phyloP scores from a whole-genome alignment of 345 rosid species.

The Boechera stricta region DNA sequence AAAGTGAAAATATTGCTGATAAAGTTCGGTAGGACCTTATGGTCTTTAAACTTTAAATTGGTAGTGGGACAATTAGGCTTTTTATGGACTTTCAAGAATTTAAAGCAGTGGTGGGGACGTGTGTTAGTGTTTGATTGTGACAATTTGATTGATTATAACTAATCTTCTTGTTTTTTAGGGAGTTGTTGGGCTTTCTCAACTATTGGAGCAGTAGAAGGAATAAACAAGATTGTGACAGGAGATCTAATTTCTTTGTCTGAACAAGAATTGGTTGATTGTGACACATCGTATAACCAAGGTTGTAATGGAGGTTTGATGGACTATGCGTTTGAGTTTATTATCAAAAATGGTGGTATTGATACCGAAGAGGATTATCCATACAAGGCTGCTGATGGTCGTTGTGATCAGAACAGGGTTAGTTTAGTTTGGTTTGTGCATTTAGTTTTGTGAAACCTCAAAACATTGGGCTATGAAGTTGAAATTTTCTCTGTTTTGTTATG shows the following conservation, averaged over 20 bases:
- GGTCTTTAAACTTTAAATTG: slow-evolving; percentile 3
- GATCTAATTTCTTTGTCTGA: slow-evolving; percentile 76
- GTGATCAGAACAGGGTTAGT: slow-evolving; percentile 77
- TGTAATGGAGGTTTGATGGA: slow-evolving; percentile 98
- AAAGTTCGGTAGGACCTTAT: slow-evolving; percentile 12
- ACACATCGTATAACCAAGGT: slow-evolving; percentile 74
- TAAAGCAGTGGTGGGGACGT: slow-evolving; percentile 3
- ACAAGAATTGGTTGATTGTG: slow-evolving; percentile 94
- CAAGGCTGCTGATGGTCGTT: slow-evolving; percentile 58
- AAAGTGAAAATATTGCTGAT: too few relatives aligned
- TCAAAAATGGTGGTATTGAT: slow-evolving; percentile 88
- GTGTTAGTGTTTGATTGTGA: neutral
- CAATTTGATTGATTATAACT: slow-evolving; percentile 8
- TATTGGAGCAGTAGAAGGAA: slow-evolving; percentile 89
- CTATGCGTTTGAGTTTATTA: slow-evolving; percentile 86
- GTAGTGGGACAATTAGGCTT: slow-evolving; percentile 7
- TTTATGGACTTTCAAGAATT: slow-evolving; percentile 27
- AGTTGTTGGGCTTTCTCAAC: slow-evolving; percentile 99
- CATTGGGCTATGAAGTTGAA: neutral
- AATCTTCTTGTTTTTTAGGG: slow-evolving; percentile 51
- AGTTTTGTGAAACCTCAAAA: neutral
- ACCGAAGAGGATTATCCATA: slow-evolving; percentile 85
- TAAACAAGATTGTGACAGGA: slow-evolving; percentile 86
- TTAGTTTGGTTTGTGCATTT: neutral
- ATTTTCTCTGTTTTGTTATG: slow-evolving; percentile 4